Evolutionary conservation across 768 basidiomycete genomes (phyloP), one percentile per base, ranked within the genome.

Genomic region (Dentipellis sp.): DNA sequence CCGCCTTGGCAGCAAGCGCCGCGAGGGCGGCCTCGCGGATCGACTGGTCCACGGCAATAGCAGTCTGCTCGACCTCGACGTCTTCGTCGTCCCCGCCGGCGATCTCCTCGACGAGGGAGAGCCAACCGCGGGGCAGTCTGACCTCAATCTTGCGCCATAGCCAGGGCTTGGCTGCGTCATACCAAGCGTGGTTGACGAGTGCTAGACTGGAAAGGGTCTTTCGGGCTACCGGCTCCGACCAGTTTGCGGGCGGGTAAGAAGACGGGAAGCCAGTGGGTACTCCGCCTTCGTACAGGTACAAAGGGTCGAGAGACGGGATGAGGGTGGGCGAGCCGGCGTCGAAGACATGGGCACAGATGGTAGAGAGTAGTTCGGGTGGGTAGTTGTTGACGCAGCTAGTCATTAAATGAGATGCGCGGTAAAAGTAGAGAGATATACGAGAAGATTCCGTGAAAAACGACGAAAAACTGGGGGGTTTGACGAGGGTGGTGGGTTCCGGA

Each of bases 91-190:
- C 86, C 16, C 81, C 83, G 69, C 85, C 88, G 1, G 84, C 78
- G 36, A 94, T 81, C 63, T 89, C 83, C 45, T 91, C 88, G 14
- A 92, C 78, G 45, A 94, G 76, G 10, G 87, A 75, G 12, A 94
- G 81, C 88, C 91, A 94, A 60, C 80, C 83, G n/a, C 84, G 79
- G 10, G 91, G 91, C 5, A 92, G 78, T 5, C 88, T 80, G 52
- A 94, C 85, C 67, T 92, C 91, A 59, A 93, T 74, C 58, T 83
- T 83, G 56, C 79, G 80, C 90, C 91, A 94, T 5, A 94, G 73
- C 88, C 86, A 93, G 0, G 90, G 90, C 62, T 85, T 86, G n/a
- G 91, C 88, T 1, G 88, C 91, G 29, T 81, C 79, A 65, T 83
- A 82, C 86, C 88, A 92, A 2, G 81, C 76, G 63, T 75, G 86